These are phyloP conservation scores for Sisymbrium irio DNA, from an alignment of 345 rosid species.

Conservation along the genomic window DNA sequence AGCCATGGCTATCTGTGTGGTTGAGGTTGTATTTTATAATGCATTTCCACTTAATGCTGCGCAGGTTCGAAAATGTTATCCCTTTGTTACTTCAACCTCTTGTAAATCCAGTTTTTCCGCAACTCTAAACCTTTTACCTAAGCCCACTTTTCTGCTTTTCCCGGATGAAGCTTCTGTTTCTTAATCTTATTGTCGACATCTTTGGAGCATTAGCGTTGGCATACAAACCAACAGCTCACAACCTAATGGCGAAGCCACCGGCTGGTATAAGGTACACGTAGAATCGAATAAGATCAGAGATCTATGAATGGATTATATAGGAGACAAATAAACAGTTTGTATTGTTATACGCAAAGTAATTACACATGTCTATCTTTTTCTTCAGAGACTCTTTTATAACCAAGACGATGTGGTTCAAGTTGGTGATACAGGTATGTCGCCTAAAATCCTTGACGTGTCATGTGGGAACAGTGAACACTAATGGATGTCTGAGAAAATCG, in stretches of 20 bases:
- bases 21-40: constrained; percentile 63
- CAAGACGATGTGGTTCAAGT: constrained; percentile 82
- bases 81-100: constrained; percentile 5
- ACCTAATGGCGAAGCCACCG: constrained; percentile 70
- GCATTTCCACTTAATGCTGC: constrained; percentile 71
- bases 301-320: too few species aligned
- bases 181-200: constrained; percentile 81
- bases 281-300: not conserved
- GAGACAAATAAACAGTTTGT: not conserved
- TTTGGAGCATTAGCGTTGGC: constrained; percentile 93
- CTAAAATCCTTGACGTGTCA: not conserved
- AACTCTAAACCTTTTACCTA: not conserved
- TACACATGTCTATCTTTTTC: not conserved
- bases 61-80: constrained; percentile 49
- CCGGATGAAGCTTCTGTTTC: constrained; percentile 65
- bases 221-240: constrained; percentile 72
- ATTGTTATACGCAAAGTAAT: not conserved
- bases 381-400: constrained; percentile 79
- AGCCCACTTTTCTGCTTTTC: not conserved
- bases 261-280: constrained; percentile 70
- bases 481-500: not conserved
- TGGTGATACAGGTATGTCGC: constrained; percentile 56
- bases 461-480: not conserved
- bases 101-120: not conserved
- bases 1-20: constrained; percentile 63